Evolutionary conservation across 2,329 filamentous ascomycete species (phyloP).

Genomic region (Fusarium praegraminearum): DNA sequence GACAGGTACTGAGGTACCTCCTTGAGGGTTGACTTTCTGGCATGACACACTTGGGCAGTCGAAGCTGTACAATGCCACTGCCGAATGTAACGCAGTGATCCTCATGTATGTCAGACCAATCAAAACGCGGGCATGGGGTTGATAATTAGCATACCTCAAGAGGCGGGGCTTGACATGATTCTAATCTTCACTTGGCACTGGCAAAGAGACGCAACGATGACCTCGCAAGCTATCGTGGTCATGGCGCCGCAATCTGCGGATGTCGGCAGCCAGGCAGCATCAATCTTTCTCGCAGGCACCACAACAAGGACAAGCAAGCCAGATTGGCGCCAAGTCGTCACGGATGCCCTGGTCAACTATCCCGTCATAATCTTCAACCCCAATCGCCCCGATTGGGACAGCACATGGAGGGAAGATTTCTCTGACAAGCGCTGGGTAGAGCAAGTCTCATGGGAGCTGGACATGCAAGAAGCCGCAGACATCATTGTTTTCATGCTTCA

Average conservation of each 20-base stretch:
- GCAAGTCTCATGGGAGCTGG: slow-evolving; percentile 73
- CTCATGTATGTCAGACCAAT: no score
- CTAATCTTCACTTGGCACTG: no score
- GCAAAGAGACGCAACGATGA: not conserved
- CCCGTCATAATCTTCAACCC: slow-evolving; percentile 70
- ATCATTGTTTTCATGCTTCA: slow-evolving; percentile 70
- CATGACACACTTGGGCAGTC: no score
- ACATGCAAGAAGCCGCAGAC: slow-evolving; percentile 64
- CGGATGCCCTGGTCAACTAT: slow-evolving; percentile 54
- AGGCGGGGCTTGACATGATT: no score
- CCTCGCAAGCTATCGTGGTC: not conserved
- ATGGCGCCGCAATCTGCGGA: slow-evolving; percentile 18
- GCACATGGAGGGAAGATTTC: slow-evolving; percentile 63
- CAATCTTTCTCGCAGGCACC: slow-evolving; percentile 70
- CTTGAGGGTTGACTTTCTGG: no score
- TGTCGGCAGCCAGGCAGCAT: not conserved
- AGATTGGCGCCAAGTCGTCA: slow-evolving; percentile 66
- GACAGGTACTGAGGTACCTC: no score
- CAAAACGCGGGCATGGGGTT: no score
- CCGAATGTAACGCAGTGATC: no score
- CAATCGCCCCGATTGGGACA: slow-evolving; percentile 67
- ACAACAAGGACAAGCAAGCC: slow-evolving; percentile 58
- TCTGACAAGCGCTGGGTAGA: slow-evolving; percentile 59
- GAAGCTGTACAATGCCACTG: no score
- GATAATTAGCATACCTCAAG: no score